These are phyloP conservation scores for Geotrichum ghanense DNA, from an alignment of 805 yeast species.

Conservation along the genomic window DNA sequence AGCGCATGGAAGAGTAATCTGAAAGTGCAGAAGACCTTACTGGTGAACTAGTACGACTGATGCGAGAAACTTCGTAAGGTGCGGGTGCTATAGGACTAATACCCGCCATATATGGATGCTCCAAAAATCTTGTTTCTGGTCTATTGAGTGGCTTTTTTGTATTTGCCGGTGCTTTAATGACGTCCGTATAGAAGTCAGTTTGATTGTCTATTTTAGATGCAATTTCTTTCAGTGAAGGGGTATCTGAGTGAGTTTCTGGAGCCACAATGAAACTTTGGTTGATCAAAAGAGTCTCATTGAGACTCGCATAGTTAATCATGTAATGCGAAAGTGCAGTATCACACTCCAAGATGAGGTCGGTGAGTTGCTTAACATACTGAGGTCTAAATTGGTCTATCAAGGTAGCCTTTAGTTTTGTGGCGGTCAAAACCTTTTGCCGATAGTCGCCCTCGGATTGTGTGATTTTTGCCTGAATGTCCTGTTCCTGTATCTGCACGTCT, in stretches of 20 bases:
- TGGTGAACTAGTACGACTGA: slow-evolving; percentile 6
- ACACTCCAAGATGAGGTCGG: slow-evolving; percentile 69
- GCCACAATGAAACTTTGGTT: slow-evolving; percentile 75
- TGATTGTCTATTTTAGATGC: slow-evolving; percentile 78
- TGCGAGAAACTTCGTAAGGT: background rate
- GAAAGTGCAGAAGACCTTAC: slow-evolving; percentile 9
- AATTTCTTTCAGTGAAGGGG: slow-evolving; percentile 42
- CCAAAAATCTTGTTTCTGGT: slow-evolving; percentile 21
- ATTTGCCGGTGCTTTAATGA: slow-evolving; percentile 29
- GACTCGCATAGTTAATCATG: slow-evolving; percentile 77
- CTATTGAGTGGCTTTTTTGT: slow-evolving; percentile 21
- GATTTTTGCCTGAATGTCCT: slow-evolving; percentile 71
- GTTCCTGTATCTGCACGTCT: slow-evolving; percentile 69
- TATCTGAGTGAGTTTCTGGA: slow-evolving; percentile 41
- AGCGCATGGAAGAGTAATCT: background rate
- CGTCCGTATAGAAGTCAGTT: slow-evolving; percentile 61
- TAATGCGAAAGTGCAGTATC: slow-evolving; percentile 87
- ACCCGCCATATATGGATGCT: slow-evolving; percentile 22
- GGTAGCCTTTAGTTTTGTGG: slow-evolving; percentile 64
- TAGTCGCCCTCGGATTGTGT: slow-evolving; percentile 81
- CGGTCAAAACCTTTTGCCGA: slow-evolving; percentile 59
- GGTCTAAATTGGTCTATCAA: slow-evolving; percentile 70
- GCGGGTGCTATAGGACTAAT: background rate
- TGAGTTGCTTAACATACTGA: slow-evolving; percentile 54
- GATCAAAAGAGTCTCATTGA: slow-evolving; percentile 71